Base-by-base conservation (phyloP, 441 rosid species). In the Capsella rubella region DNA sequence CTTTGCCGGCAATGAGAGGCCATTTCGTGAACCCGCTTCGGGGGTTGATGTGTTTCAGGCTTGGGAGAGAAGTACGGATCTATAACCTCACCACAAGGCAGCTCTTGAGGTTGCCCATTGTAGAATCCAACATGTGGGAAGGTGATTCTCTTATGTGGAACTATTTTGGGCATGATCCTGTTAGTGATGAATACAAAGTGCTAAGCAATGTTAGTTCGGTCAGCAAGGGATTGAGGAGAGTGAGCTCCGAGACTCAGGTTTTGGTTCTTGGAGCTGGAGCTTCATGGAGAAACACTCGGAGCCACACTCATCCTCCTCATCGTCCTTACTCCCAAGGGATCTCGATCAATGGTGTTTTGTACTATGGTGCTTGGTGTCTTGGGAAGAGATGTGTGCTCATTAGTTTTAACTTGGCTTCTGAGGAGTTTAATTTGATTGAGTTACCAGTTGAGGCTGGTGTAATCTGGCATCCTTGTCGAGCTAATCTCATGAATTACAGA, bases 121-220 rank as follows among this genome's bases (percentile, higher is more conserved):
- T 53, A 12, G 25, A 27, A 3, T 50, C 13, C 28, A 28, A 6
- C 5, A 51, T 42, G 47, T 42, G 0, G 7, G 15, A 42, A 42
- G 15, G 15, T 42, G 47, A 42, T 42, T 42, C 47, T 42, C 47
- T 0, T 10, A n/a, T 28, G 18, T 28, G 15, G 35, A 6, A 13
- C 16, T 29, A 28, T 29, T 54, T 54, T 28, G 59, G 37, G 14
- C 18, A 54, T 5, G 59, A 54, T 28, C n/a, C 29, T 18, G 28
- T 57, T 35, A 10, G 11, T 57, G 43, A 57, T 57, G 63, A 57
- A 16, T 35, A 57, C 63, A 57, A 57, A 34, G 63, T 35, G 43
- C 28, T 57, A 2, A 57, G 28, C 43, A 11, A 4, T 5, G 28
- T 16, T 56, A 32, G 14, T 13, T 5, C 11, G 6, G 6, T 9